Conservation (phyloP, 1,284 basidiomycete species). For the Ustilago curta region DNA sequence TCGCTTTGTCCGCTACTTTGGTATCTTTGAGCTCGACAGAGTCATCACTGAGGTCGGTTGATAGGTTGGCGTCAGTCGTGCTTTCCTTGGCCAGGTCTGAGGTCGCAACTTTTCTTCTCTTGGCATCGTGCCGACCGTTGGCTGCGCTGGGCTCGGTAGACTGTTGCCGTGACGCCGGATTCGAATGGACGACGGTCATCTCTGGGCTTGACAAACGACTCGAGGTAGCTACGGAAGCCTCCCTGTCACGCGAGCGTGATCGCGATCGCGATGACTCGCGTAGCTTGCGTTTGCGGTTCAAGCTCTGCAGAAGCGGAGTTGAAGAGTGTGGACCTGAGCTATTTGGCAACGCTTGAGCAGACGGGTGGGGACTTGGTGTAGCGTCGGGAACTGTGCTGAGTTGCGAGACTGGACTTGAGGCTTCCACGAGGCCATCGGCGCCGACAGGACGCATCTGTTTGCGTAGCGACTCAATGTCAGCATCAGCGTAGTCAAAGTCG, state of each 20-base stretch:
- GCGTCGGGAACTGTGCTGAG: conserved; percentile 47
- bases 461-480: conserved; percentile 78
- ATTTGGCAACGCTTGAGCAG: conserved; percentile 30
- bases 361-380: conserved; percentile 45
- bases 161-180: conserved; percentile 37
- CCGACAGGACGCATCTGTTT: conserved; percentile 69
- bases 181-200: conserved; percentile 42
- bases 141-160: conserved; percentile 20
- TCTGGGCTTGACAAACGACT: conserved; percentile 54
- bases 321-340: conserved; percentile 36
- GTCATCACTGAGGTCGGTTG: conserved; percentile 46
- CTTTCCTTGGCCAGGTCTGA: conserved; percentile 23
- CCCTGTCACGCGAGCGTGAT: conserved; percentile 42
- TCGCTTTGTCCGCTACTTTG: conserved; percentile 1
- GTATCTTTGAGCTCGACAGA: conserved; percentile 24
- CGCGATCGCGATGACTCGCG: conserved; percentile 39
- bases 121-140: conserved; percentile 34
- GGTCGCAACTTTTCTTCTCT: conserved; percentile 28
- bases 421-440: conserved; percentile 45
- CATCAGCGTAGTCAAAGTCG: conserved; percentile 81
- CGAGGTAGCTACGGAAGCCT: conserved; percentile 51
- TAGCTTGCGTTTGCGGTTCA: conserved; percentile 50
- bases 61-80: conserved; percentile 25
- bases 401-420: conserved; percentile 43
- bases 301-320: conserved; percentile 37